Base-by-base conservation (phyloP, 495 filamentous ascomycete genomes). In the Daldinia concentrica region DNA sequence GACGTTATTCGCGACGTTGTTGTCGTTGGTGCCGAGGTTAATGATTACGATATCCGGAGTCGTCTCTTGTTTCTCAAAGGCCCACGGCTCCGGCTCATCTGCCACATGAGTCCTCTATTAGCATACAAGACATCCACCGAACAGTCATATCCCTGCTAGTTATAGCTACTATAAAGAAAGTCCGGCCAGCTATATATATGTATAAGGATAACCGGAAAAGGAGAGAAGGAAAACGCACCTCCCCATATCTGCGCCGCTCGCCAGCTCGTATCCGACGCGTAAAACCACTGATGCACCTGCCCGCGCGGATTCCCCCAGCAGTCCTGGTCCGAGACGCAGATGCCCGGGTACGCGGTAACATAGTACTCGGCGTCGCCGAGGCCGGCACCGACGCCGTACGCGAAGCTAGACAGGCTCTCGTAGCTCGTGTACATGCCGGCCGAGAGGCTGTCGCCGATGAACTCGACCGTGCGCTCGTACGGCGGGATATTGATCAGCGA, bases 21-120 rank as follows among this genome's bases (percentile, higher is more conserved):
- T 83, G 75, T 92, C 90, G 68, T 92, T 92, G 17, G 88, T 90
- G 27, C 89, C 90, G 43, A 92, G 81, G 70, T 91, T 88, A 73
- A 91, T 90, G 65, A 91, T 69, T 12, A 90, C 89, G 8, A 93
- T 80, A 69, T 91, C 89, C 4, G 89, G 88, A 1, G 83, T 82
- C n/a, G 82, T 85, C 15, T 76, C 76, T 58, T 88, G 85, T 32
- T 83, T 83, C 6, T 75, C 78, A 58, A 91, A 90, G 68, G 89
- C 84, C 86, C 87, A 92, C 0, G 81, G 74, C 63, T 90, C 87
- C 0, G 88, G 86, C 2, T 85, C 79, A 30, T 83, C 82, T 83
- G 39, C 22, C 37, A 57, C 29, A 41, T 30, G 34, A 37, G 32
- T 36, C 32, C 32, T 36, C 32, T 36, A 36, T 36, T 36, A 36